phyloP scores from a whole-genome alignment of 306 rosid genomes.

The Malus fusca region DNA sequence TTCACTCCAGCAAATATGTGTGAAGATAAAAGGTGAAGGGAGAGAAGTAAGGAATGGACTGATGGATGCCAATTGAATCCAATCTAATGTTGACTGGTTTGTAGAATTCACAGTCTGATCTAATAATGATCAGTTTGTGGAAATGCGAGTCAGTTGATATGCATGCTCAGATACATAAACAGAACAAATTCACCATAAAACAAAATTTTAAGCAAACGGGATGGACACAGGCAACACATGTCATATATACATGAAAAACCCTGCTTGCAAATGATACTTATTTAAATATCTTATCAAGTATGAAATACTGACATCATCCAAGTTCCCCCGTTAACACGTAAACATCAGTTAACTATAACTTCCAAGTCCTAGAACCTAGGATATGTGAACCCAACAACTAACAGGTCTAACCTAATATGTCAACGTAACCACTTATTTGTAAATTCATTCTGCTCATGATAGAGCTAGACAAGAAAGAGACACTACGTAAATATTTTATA shows the following conservation, averaged over 20 bases:
- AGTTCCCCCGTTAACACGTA: neutral
- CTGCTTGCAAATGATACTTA: neutral
- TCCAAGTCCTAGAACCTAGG: neutral
- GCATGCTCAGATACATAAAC: neutral
- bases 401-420: neutral
- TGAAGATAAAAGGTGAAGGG: neutral
- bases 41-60: neutral
- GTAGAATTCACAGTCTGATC: neutral
- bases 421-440: neutral
- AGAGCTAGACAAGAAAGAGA: neutral
- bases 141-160: too few relatives aligned
- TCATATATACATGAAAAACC: too few relatives aligned
- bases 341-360: neutral
- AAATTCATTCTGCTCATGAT: neutral
- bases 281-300: neutral
- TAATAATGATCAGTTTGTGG: neutral
- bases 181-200: too few relatives aligned
- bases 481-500: neutral
- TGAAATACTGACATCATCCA: neutral
- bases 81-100: neutral
- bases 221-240: neutral
- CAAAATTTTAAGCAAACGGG: neutral
- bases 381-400: neutral
- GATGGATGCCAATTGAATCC: neutral
- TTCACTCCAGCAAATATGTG: neutral